phyloP scores from a whole-genome alignment of 2,329 filamentous ascomycete species.

The Colletotrichum tofieldiae region DNA sequence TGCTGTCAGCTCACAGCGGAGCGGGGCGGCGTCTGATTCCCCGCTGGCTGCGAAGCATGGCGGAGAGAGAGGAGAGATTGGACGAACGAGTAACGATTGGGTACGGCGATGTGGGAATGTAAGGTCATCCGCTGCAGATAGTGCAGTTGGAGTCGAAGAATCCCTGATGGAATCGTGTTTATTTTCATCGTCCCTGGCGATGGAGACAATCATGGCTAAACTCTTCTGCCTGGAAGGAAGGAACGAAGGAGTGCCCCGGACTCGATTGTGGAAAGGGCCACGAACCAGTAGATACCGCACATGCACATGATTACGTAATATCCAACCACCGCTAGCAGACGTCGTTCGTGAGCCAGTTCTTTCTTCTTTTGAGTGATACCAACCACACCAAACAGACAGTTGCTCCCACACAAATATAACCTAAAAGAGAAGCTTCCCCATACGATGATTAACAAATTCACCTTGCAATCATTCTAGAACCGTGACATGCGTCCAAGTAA shows the following conservation, averaged over 20 bases:
- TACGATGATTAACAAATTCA: background rate
- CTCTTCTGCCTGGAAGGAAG: background rate
- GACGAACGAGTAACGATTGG: background rate
- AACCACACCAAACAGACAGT: background rate
- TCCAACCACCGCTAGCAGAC: background rate
- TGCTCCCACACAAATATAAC: background rate
- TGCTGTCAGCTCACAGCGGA: conserved; percentile 10
- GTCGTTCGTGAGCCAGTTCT: background rate
- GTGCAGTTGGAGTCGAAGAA: background rate
- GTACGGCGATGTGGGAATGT: background rate
- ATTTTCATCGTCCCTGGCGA: background rate
- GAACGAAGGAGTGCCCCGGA: background rate
- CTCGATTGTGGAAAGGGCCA: background rate
- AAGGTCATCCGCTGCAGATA: background rate
- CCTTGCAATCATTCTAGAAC: background rate
- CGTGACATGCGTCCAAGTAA: too few species aligned
- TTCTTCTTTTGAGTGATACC: background rate
- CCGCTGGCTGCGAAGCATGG: conserved; percentile 15
- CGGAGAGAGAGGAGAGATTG: background rate
- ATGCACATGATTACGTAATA: background rate
- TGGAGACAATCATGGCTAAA: background rate
- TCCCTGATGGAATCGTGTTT: background rate
- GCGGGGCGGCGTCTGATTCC: conserved; percentile 24
- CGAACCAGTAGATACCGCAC: background rate
- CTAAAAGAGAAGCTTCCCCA: background rate